Base-by-base conservation (phyloP, 768 basidiomycete species). In the Boletus reticulatus region DNA sequence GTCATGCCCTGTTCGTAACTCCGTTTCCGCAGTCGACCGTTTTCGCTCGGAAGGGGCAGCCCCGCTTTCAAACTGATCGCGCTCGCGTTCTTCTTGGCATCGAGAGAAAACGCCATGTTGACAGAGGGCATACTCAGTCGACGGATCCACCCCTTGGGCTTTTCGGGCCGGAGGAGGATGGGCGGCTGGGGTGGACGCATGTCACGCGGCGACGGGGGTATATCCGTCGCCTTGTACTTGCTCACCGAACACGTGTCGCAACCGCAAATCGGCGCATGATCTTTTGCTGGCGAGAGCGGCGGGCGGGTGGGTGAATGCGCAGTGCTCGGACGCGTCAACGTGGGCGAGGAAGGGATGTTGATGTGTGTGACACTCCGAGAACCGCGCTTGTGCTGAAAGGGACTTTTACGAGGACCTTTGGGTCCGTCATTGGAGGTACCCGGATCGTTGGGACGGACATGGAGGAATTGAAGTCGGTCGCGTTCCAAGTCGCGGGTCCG, bases 91-190 rank as follows among this genome's bases (percentile, higher is more conserved):
- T 76, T 83, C 72, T 77, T 82, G 29, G 73, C 78, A 61, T 88
- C 86, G 24, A 81, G 71, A 7, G 78, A 79, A 64, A 89, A 84
- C 36, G 84, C 81, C 44, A 77, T 76, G 42, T 81, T 81, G n/a
- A 81, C 74, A 6, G 77, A 79, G 1, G 88, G 88, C 86, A 91
- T 88, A 61, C 89, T 91, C 55, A 92, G 67, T 52, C 88, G 75
- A 20, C 88, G 75, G 58, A 91, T 88, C 89, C 89, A 91, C 0
- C 87, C 81, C 54, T 80, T 87, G 10, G 83, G 76, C 61, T 85
- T 85, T 50, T 84, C 80, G 42, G 79, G 67, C 31, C 78, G 80
- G n/a, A 82, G 70, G 2, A 62, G 53, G 45, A 78, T 73, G 6
- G 80, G 79, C 27, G 76, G 70, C 43, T 75, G 74, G 16, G 75